Evolutionary conservation across 371 early-diverging fungal species (phyloP), one percentile per base, ranked within the genome.

Genomic region (Saksenaea vasiformis): DNA sequence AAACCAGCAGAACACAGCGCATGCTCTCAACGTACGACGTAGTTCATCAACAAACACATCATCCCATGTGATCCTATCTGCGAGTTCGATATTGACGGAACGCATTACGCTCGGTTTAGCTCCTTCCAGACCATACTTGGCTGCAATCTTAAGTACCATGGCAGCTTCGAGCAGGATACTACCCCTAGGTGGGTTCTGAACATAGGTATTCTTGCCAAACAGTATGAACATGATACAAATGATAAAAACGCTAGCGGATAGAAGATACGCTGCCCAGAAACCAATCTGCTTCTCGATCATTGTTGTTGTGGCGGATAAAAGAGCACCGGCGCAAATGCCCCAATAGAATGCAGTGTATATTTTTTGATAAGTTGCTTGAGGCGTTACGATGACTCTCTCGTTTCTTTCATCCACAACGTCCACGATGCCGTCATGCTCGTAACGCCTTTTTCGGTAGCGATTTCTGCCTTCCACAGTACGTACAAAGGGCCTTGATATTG

Each of bases 41-140:
- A 91, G 71, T 71, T 89, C 90, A 17, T 85, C 77, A 8, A 91
- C 87, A 67, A 90, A 91, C 58, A 77, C 78, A 72, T 88, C 85
- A 41, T 87, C 82, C 91, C 91, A 91, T 26, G 73, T 74, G n/a
- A 71, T 67, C 27, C 64, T 70, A 28, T 53, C 35, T 15, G 66
- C 64, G 41, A 70, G 24, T 0, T 67, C 68, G 44, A 74, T 74
- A 38, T 72, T 47, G 7, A 59, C 44, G 9, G 54, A 31, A 13
- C 38, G 36, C 55, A 77, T 64, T 2, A 56, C 54, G 4, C 67
- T 68, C 11, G 74, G 78, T 37, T 77, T 77, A 47, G 70, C 64
- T 5, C 67, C 76, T 62, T 77, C 80, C n/a, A 80, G 68, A 54
- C 77, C 77, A 61, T 73, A 55, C 43, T 71, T 68, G 31, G 67